phyloP scores from a whole-genome alignment of 2,329 filamentous ascomycete genomes.

The Fusarium sp. region DNA sequence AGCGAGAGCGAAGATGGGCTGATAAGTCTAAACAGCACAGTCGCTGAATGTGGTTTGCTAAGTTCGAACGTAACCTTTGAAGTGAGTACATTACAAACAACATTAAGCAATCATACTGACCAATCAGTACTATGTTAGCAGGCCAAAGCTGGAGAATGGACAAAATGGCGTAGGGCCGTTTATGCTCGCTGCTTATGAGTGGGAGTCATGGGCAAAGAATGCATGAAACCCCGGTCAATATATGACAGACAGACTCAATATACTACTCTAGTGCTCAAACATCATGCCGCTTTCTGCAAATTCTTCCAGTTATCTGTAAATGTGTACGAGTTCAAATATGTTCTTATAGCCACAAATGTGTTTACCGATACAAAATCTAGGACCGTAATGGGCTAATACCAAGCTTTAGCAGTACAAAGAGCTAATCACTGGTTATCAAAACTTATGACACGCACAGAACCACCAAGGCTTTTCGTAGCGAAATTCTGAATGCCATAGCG shows the following conservation, averaged over 20 bases:
- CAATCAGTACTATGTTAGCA: constrained; percentile 24
- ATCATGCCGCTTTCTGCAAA: no score
- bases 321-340: no score
- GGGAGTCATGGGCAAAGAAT: constrained; percentile 32
- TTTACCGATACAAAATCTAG: no score
- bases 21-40: constrained; percentile 60
- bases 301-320: no score
- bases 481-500: constrained; percentile 12
- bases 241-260: no score
- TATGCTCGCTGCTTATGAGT: constrained; percentile 37
- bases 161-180: constrained; percentile 35
- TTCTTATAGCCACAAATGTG: no score
- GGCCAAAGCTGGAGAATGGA: constrained; percentile 16
- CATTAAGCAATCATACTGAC: not conserved
- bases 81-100: constrained; percentile 44
- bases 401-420: no score
- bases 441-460: not conserved
- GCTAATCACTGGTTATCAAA: not conserved
- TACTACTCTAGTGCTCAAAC: no score
- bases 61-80: constrained; percentile 60
- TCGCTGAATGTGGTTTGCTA: constrained; percentile 59
- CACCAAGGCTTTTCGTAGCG: not conserved
- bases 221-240: not conserved
- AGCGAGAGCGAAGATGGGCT: constrained; percentile 56
- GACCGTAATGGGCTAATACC: no score